Evolutionary conservation across 495 filamentous ascomycete genomes (phyloP), one percentile per base, ranked within the genome.

Genomic region (Bryoglossum gracile): DNA sequence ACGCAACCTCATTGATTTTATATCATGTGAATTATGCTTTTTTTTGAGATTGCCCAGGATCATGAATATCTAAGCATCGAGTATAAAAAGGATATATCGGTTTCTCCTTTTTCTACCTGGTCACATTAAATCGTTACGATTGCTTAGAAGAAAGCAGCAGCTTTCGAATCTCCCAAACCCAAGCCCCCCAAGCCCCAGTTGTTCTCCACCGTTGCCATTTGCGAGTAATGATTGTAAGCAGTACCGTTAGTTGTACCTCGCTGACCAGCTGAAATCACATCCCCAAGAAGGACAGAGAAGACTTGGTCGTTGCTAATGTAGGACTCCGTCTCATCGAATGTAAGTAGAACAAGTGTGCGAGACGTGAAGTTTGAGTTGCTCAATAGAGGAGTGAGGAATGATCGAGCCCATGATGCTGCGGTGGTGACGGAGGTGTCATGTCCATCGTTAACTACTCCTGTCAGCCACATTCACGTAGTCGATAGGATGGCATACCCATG

Each of bases 211-310:
- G 81, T 80, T 8, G 82, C 68, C 51, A 87, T 73, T 46, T 73
- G 68, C 32, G 74, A 81, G 69, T 83, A 87, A 68, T 86, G 83
- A 56, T 68, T 82, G 66, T 86, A 87, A 65, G 77, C 83, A 23
- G 69, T 78, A 57, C 72, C 58, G 57, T 87, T 81, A 3, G 62
- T 73, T 11, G 80, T 84, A 21, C 81, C 81, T 45, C 73, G 66
- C 5, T 78, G 65, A 30, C 68, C 42, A 3, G 66, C 39, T n/a
- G 81, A 77, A 18, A 89, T 66, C 24, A 80, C 80, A 51, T 75
- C 80, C 8, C 84, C 84, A 25, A 89, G 62, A 3, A 87, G 70
- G 53, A 87, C 63, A 41, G 69, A 74, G 55, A 75, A 76, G 16
- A 86, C 71, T 3, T 67, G 66, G 62, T 85, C 84, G 1, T 68